These are phyloP conservation scores for Thelonectria rubi DNA, from an alignment of 2,329 filamentous ascomycete species.

Conservation along the genomic window DNA sequence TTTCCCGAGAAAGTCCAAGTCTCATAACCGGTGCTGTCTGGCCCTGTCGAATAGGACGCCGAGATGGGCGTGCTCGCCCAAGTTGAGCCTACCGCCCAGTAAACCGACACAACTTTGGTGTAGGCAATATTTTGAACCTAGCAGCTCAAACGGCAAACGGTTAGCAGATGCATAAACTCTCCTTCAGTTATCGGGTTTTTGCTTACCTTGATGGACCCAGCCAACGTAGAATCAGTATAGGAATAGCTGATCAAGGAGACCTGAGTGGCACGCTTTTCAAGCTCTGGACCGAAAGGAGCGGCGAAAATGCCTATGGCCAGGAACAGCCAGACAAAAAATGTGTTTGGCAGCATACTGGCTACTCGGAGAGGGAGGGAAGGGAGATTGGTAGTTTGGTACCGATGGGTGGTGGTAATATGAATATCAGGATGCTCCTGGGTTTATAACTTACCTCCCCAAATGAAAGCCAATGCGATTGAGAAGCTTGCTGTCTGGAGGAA, in stretches of 20 bases:
- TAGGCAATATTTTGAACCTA: slow-evolving; percentile 10
- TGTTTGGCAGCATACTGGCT: not conserved
- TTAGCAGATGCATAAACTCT: not conserved
- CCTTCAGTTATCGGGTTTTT: not conserved
- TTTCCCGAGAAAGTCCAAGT: slow-evolving; percentile 7
- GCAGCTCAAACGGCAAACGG: not conserved
- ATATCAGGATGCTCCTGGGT: not conserved
- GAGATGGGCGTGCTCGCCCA: slow-evolving; percentile 11
- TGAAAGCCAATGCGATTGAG: not conserved
- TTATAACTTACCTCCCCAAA: not conserved
- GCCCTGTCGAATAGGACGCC: slow-evolving; percentile 1
- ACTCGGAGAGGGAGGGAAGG: not conserved
- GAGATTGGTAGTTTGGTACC: not conserved
- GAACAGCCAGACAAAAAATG: slow-evolving; percentile 8
- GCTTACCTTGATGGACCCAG: slow-evolving; percentile 9
- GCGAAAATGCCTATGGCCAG: slow-evolving; percentile 2
- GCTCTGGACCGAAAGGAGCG: not conserved
- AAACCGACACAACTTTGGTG: slow-evolving; percentile 8
- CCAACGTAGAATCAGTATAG: slow-evolving; percentile 5
- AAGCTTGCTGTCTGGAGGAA: not conserved
- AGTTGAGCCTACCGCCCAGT: slow-evolving; percentile 6
- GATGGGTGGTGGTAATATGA: not conserved
- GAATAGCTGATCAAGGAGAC: slow-evolving; percentile 7
- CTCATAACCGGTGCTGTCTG: slow-evolving; percentile 12
- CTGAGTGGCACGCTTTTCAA: slow-evolving; percentile 6